Evolutionary conservation across 495 filamentous ascomycete genomes (phyloP), one percentile per base, ranked within the genome.

Genomic region (Penicillium cataractarum): DNA sequence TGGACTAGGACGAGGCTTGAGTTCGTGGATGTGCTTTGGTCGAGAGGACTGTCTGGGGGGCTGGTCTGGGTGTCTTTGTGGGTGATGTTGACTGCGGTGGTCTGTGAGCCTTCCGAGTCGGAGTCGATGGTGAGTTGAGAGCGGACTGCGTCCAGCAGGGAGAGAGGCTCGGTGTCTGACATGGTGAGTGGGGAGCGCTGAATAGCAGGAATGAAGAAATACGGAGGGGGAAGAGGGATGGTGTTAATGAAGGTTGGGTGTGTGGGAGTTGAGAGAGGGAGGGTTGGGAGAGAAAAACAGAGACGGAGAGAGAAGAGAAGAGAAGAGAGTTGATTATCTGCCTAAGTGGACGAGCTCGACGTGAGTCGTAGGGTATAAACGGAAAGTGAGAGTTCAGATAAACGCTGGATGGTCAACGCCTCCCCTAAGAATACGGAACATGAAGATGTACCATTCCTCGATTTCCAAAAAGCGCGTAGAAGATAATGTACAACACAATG

Each of bases 391-490:
- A 29, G 6, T 15, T 21, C 46, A 29, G 46, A 21, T 27, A 4
- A 29, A 26, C 62, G 48, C 64, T 50, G 42, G 7, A 46, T 3
- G 21, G 42, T 24, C 3, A 46, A 39, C 35, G 12, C 35, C 17
- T 17, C 5, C 13, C 15, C 35, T 39, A 39, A 64, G 39, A 33
- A 57, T 42, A 57, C 52, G 37, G 52, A 58, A 15, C 35, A 17
- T 39, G 15, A 15, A 17, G 27, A 74, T 79, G 65, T 76, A 70
- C 78, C 70, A 71, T 66, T 67, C 46, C 66, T 74, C 65, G 66
- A 80, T 78, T 66, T 59, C 59, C 51, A 24, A 68, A 71, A 64
- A 62, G 54, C 44, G 46, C 33, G 42, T 42, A 48, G 26, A 29
- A 33, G 42, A 37, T 53, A 31, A 31, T 31, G 29, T 31, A 31